Conservation (phyloP, 192 early-diverging fungal species). For the Linnemannia zychae region DNA sequence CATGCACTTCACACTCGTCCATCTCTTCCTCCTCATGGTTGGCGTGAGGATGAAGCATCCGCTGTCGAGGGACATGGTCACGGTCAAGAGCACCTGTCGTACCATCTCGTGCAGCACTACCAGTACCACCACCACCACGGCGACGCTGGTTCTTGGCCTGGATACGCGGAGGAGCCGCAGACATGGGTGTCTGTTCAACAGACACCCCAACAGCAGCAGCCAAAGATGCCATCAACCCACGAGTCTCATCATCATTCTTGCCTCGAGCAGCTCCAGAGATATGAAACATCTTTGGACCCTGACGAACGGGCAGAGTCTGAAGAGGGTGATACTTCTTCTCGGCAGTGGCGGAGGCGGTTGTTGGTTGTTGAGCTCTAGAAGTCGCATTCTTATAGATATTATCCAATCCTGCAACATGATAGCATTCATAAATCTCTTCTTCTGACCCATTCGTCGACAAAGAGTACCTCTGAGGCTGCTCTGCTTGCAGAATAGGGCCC, state of each 20-base stretch:
- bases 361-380: not conserved
- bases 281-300: not conserved
- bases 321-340: not conserved
- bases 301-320: not conserved
- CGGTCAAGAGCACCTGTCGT: not conserved
- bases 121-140: not conserved
- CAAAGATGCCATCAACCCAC: not conserved
- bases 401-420: not conserved
- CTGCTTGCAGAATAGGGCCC: not conserved
- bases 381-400: not conserved
- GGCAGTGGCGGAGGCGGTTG: not conserved
- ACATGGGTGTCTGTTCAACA: not conserved
- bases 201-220: not conserved
- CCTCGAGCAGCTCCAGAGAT: not conserved
- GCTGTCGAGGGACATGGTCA: not conserved
- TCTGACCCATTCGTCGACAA: not conserved
- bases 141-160: constrained; percentile 4
- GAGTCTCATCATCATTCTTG: not conserved
- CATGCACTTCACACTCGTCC: constrained; percentile 8
- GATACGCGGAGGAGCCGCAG: not conserved
- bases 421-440: constrained; percentile 15
- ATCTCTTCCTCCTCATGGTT: constrained; percentile 8
- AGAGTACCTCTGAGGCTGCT: not conserved
- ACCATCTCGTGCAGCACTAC: not conserved
- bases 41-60: no score